Percentiles rank a stretch among this genome's conserved stretches.
phyloP scores from a whole-genome alignment of 2,329 filamentous ascomycete genomes.

The Sclerotinia trifoliorum region DNA sequence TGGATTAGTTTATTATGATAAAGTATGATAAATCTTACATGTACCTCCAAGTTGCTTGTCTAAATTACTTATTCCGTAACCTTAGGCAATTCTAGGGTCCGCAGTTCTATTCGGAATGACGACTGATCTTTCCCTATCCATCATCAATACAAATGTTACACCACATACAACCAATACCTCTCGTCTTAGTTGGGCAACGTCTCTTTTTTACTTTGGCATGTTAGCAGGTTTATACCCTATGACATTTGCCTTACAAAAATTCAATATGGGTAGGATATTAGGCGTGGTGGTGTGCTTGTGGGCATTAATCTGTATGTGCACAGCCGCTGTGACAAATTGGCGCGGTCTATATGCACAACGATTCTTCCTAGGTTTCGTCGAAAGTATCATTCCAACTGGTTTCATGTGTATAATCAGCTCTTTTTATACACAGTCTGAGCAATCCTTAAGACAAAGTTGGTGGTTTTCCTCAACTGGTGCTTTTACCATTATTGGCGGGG shows the following conservation, averaged over 20 bases:
- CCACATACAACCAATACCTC: conserved; percentile 63
- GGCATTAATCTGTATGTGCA: conserved; percentile 66
- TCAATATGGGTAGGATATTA: conserved; percentile 63
- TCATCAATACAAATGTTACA: conserved; percentile 47
- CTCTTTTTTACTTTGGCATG: conserved; percentile 79
- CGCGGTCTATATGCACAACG: conserved; percentile 64
- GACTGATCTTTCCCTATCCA: conserved; percentile 58
- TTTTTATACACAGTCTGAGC: conserved; percentile 65
- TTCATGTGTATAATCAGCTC: conserved; percentile 64
- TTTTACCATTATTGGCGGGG: conserved; percentile 62
- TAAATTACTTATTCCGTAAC: background rate
- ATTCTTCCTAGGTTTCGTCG: conserved; percentile 61
- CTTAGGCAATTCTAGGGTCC: conserved; percentile 67
- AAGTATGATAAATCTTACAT: conserved; percentile 43
- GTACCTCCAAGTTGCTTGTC: background rate
- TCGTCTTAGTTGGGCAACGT: conserved; percentile 73
- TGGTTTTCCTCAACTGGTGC: conserved; percentile 59
- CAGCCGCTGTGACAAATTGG: conserved; percentile 63
- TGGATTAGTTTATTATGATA: conserved; percentile 69
- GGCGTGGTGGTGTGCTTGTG: conserved; percentile 63
- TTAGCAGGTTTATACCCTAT: conserved; percentile 71
- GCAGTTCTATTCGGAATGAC: conserved; percentile 77
- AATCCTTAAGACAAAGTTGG: conserved; percentile 63
- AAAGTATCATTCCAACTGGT: conserved; percentile 63
- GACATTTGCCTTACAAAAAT: conserved; percentile 68